These are phyloP conservation scores for Leptographium procerum DNA, from an alignment of 2,329 filamentous ascomycete genomes.

Conservation along the genomic window DNA sequence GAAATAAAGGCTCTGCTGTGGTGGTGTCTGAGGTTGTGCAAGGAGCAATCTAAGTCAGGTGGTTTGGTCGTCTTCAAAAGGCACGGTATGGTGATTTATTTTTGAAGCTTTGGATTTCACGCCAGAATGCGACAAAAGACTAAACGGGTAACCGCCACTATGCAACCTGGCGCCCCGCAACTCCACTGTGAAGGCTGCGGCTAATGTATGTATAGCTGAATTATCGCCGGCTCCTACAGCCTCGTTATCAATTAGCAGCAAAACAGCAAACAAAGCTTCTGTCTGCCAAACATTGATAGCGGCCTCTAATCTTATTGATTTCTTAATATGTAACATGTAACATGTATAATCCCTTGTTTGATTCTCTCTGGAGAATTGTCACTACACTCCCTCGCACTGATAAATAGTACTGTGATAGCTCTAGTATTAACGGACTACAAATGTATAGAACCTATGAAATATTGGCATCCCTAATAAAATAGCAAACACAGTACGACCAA, in stretches of 20 bases:
- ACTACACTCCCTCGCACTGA: no score
- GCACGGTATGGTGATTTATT: no score
- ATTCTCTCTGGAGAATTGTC: no score
- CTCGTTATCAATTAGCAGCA: not conserved
- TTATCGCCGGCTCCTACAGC: not conserved
- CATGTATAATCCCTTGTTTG: no score
- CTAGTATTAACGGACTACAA: no score
- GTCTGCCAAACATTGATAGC: no score
- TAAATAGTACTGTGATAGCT: no score
- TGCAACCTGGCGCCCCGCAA: not conserved
- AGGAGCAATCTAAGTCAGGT: not conserved
- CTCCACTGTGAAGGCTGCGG: not conserved
- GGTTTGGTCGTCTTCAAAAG: not conserved
- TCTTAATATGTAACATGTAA: no score
- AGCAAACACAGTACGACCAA: not conserved
- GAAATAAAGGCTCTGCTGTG: not conserved
- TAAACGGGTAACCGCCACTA: not conserved
- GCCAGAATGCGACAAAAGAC: conserved; percentile 3
- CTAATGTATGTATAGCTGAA: not conserved
- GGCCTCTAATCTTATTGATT: no score
- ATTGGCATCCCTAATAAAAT: not conserved
- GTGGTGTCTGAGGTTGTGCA: not conserved
- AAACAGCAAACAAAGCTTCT: no score
- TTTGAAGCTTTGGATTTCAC: conserved; percentile 1
- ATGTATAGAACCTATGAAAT: no score